Conservation (phyloP, 75 land plant genomes). For the Cryptomeria japonica region DNA sequence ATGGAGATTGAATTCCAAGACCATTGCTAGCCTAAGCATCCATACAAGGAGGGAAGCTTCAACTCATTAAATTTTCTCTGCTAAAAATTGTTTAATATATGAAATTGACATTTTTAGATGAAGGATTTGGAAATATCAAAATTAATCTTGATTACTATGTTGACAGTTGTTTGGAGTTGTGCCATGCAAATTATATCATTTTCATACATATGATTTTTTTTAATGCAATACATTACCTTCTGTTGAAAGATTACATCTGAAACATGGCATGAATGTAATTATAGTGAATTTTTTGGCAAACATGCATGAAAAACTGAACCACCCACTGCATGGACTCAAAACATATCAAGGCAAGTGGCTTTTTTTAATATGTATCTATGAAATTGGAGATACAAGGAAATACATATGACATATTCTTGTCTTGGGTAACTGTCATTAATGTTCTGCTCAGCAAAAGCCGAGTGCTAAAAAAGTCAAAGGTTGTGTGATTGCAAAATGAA, state of each 20-base stretch:
- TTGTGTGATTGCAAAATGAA: not conserved
- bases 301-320: not conserved
- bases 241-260: not conserved
- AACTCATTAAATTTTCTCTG: not conserved
- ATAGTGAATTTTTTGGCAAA: not conserved
- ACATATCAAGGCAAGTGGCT: not conserved
- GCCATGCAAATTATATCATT: not conserved
- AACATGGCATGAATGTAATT: not conserved
- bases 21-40: too few relatives aligned
- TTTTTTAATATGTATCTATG: not conserved
- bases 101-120: not conserved
- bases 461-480: not conserved
- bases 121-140: not conserved
- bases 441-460: too few relatives aligned
- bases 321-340: not conserved
- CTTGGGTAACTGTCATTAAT: not conserved
- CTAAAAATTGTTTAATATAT: not conserved
- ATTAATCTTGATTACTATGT: not conserved
- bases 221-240: not conserved
- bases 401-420: not conserved
- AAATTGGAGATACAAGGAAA: not conserved
- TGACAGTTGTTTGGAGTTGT: not conserved
- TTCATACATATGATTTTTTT: not conserved
- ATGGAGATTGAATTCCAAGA: not conserved
- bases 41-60: not conserved